A percentile compares a stretch with the other conserved stretches of the same genome.
phyloP scores from a whole-genome alignment of 495 filamentous ascomycete genomes.

The Pseudevernia furfuracea region DNA sequence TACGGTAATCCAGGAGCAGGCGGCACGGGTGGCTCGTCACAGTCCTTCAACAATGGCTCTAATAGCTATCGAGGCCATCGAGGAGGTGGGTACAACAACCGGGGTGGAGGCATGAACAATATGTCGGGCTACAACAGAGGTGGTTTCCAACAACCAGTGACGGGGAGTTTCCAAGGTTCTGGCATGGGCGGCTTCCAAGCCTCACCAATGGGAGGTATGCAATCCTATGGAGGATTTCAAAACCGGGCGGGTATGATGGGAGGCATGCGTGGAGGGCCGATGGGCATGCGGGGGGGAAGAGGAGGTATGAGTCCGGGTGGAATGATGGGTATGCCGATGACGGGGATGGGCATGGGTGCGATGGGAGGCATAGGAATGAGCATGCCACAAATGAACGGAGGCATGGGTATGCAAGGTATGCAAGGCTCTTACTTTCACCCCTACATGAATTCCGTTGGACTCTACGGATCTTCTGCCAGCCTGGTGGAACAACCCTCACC shows the following conservation, averaged over 20 bases:
- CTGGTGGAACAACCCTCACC: constrained; percentile 3
- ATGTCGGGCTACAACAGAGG: constrained; percentile 49
- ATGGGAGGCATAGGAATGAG: constrained; percentile 59
- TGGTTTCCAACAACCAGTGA: constrained; percentile 39
- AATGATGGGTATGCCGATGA: constrained; percentile 38
- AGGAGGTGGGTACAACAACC: constrained; percentile 43
- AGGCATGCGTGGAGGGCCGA: constrained; percentile 59
- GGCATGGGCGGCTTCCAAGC: constrained; percentile 59
- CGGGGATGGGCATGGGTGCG: constrained; percentile 31
- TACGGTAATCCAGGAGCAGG: constrained; percentile 30
- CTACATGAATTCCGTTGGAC: not conserved
- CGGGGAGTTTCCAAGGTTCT: constrained; percentile 35
- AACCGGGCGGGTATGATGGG: constrained; percentile 56
- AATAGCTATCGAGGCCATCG: constrained; percentile 45
- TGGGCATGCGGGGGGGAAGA: constrained; percentile 64
- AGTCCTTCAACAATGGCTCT: constrained; percentile 34
- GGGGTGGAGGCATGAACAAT: constrained; percentile 36
- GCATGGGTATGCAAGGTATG: constrained; percentile 57
- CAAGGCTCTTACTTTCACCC: constrained; percentile 25
- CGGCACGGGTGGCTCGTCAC: constrained; percentile 17
- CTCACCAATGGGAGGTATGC: constrained; percentile 49
- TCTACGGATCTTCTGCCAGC: constrained; percentile 4
- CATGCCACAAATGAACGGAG: constrained; percentile 53
- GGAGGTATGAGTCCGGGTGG: constrained; percentile 46
- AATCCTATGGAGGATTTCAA: constrained; percentile 50